These are phyloP conservation scores for Punctularia strigosozonata DNA, from an alignment of 768 basidiomycete species.

Conservation along the genomic window DNA sequence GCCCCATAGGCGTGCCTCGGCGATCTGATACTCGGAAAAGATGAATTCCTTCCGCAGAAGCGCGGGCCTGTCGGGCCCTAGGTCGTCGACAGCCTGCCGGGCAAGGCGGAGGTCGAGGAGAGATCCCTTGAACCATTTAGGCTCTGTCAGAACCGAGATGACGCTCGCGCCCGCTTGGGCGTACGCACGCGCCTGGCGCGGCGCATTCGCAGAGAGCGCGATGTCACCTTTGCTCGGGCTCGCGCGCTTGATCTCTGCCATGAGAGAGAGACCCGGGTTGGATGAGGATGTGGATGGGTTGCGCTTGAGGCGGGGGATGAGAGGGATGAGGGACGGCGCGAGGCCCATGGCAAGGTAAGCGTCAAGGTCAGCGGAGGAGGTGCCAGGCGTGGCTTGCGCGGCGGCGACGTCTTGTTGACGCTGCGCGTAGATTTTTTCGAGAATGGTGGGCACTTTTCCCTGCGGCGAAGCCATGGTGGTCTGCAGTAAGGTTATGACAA, in stretches of 20 bases:
- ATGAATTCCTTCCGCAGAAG: slow-evolving; percentile 97
- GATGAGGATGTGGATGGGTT: slow-evolving; percentile 10
- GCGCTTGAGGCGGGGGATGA: slow-evolving; percentile 59
- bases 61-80: slow-evolving; percentile 88
- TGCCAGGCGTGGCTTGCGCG: slow-evolving; percentile 70
- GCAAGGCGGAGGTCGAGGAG: slow-evolving; percentile 90
- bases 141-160: slow-evolving; percentile 97
- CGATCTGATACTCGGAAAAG: slow-evolving; percentile 87
- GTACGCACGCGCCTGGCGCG: slow-evolving; percentile 81
- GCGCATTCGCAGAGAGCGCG: slow-evolving; percentile 68
- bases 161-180: slow-evolving; percentile 88
- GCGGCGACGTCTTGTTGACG: slow-evolving; percentile 68
- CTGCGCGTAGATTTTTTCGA: slow-evolving; percentile 82
- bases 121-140: slow-evolving; percentile 95
- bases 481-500: no score
- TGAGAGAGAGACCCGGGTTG: slow-evolving; percentile 46
- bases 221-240: slow-evolving; percentile 96
- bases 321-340: slow-evolving; percentile 69
- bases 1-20: slow-evolving; percentile 89
- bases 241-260: slow-evolving; percentile 97
- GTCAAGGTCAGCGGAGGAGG: slow-evolving; percentile 61
- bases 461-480: no score
- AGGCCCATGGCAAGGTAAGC: slow-evolving; percentile 74
- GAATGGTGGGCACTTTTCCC: slow-evolving; percentile 71
- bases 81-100: slow-evolving; percentile 69